These are phyloP conservation scores for Tanacetum coccineum DNA, from an alignment of 129 eudicot species.

Conservation along the genomic window DNA sequence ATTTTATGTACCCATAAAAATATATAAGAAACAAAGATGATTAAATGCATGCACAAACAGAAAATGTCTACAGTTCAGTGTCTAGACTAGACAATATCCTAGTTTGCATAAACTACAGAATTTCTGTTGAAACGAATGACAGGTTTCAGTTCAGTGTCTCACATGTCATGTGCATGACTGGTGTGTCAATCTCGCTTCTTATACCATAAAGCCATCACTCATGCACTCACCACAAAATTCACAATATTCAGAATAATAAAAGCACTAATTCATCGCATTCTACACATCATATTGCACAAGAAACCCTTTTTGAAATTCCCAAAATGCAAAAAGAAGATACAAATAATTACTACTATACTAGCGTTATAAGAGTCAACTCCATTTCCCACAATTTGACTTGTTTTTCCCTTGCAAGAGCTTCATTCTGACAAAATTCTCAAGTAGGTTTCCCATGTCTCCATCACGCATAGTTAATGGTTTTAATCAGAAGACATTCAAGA, in stretches of 20 bases:
- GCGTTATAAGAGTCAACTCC: background rate
- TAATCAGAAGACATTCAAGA: background rate
- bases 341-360: background rate
- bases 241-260: background rate
- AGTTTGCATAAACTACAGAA: too few species aligned
- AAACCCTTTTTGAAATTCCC: background rate
- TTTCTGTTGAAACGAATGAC: too few species aligned
- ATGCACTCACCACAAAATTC: background rate
- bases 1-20: too few species aligned
- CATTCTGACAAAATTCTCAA: background rate
- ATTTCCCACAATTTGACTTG: background rate
- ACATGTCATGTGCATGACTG: too few species aligned
- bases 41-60: too few species aligned
- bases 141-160: too few species aligned
- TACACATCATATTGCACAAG: slow-evolving; percentile 2
- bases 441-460: background rate
- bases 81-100: too few species aligned
- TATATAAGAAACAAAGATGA: too few species aligned
- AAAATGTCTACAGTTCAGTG: too few species aligned
- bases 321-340: background rate
- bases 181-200: too few species aligned
- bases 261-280: background rate
- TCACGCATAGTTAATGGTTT: background rate
- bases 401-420: background rate
- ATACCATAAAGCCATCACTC: background rate